Base-by-base conservation (phyloP, 2,329 filamentous ascomycete genomes). In the Pseudonectria buxi region DNA sequence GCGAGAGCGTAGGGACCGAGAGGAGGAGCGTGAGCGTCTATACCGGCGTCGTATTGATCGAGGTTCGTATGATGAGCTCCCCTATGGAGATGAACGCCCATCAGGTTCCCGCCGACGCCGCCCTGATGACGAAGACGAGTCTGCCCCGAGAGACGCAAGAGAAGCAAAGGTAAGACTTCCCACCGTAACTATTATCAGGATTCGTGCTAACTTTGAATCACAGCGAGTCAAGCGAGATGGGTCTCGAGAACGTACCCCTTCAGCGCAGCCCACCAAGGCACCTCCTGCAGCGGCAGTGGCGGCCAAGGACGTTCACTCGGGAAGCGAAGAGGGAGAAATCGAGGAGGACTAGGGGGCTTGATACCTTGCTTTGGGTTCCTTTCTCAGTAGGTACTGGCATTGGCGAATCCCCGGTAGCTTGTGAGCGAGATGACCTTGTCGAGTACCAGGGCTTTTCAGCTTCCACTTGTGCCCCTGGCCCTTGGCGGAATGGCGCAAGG, bases 271-370 rank as follows among this genome's bases (percentile, higher is more conserved):
- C 57, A 72, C 71, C 58, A 80, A 70, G 61, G 74, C 74, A 32
- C 73, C 53, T 26, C 39, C 44, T 25, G 32, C 45, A n/a, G 41
- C 45, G 15, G 33, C 40, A 10, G 35, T 39, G 15, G 47, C 58
- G 11, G 53, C 51, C 26, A 67, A 67, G 52, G 79, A 84, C 46
- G 69, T 78, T 33, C 68, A 71, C 31, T 75, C 71, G 40, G 92
- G 92, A 35, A 95, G 89, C 55, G 92, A 98, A 65, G 92, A 98
- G 63, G 92, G 92, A 34, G 92, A 98, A 67, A 96, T 98, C 51
- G 92, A 95, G 63, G 89, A 96, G 69, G 76, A 79, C 49, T 78
- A 66, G 34, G 39, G 29, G 28, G 24, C 37, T 32, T 28, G 34
- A 24, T 13, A 28, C 30, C 33, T 35, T 27, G 22, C 27, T 29